These are phyloP conservation scores for Magnusiomyces fungicola DNA, from an alignment of 1,139 yeast genomes.

Conservation along the genomic window DNA sequence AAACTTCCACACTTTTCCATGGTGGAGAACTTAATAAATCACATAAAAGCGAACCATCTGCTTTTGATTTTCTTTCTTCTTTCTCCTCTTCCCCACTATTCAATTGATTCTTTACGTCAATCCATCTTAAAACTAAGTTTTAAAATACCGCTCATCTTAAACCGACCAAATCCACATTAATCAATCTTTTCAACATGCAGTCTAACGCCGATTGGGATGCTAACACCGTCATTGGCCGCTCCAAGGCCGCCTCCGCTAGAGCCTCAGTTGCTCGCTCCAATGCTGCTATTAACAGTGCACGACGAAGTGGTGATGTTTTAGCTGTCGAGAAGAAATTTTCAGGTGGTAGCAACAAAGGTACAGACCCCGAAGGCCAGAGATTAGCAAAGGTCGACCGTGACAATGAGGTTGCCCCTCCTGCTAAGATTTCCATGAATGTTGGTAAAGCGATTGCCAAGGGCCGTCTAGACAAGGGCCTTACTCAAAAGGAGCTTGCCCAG, in stretches of 20 bases:
- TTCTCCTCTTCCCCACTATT: no score
- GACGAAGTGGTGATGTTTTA: slow-evolving; percentile 82
- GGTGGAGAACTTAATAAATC: background rate
- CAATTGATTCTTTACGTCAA: background rate
- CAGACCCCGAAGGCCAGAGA: slow-evolving; percentile 89
- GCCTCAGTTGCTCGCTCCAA: slow-evolving; percentile 73
- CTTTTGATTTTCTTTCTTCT: background rate
- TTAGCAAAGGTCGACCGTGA: slow-evolving; percentile 88
- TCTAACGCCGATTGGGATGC: slow-evolving; percentile 58
- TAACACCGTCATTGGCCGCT: slow-evolving; percentile 80
- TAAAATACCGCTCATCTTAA: no score
- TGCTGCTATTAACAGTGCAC: slow-evolving; percentile 82
- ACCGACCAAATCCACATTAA: background rate
- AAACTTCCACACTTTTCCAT: background rate
- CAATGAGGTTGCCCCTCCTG: slow-evolving; percentile 89
- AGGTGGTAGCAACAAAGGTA: slow-evolving; percentile 52
- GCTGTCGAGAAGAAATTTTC: slow-evolving; percentile 92
- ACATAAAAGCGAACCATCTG: background rate
- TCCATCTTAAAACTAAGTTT: background rate
- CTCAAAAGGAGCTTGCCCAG: slow-evolving; percentile 95
- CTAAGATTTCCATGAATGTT: slow-evolving; percentile 73
- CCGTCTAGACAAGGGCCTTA: slow-evolving; percentile 79
- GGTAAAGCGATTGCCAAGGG: slow-evolving; percentile 85
- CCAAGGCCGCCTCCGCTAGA: slow-evolving; percentile 85
- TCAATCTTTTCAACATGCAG: slow-evolving; percentile 7